Base-by-base conservation (phyloP, 2,329 filamentous ascomycete species). In the Nigrospora osmanthi region DNA sequence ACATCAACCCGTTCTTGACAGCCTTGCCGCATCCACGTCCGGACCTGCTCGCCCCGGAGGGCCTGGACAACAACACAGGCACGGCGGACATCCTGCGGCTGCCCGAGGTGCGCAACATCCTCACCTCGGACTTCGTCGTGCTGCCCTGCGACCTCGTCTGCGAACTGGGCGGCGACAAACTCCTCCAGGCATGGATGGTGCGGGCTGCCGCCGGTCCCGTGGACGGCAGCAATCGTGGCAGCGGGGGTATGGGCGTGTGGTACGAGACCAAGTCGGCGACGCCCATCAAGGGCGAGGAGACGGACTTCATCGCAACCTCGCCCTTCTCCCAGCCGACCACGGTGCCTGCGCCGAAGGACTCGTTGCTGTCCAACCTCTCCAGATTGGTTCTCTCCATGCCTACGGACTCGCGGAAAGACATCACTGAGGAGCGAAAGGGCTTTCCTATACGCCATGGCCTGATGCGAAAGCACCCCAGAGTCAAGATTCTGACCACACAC, bases 61-160 rank as follows among this genome's bases (percentile, higher is more conserved):
- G 78, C 36, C 73, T 96, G 32, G 83, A 87, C 41, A 81, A 89
- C 58, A 93, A 87, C 48, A 95, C 86, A 0, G 89, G 89, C 42
- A 97, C 93, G 7, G 90, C 88, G 9, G 85, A 95, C 57, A 81
- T 97, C 16, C 78, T 98, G 43, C 81, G 90, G 11, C 73, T 95
- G 10, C 85, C 87, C 1, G 87, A 95, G 61, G 81, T 97, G 38
- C 83, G 85, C 58, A 72, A 75, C n/a, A 75, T 81, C 9, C 80
- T 98, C 55, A 89, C 80, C 44, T 81, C 82, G 12, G 89, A 98
- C 65, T 97, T 98, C 58, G 70, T 96, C 23, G 80, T 97, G 3
- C 72, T 98, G 4, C 91, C 93, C 1, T 98, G 93, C 64, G 93
- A 98, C 62, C 72, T 98, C 7, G 82, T 98, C 35, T 96, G 89